A percentile compares a stretch with the other conserved stretches of the same genome.
These are phyloP conservation scores for Ceratobasidium sp. DNA, from an alignment of 1,284 basidiomycete genomes.

Conservation along the genomic window DNA sequence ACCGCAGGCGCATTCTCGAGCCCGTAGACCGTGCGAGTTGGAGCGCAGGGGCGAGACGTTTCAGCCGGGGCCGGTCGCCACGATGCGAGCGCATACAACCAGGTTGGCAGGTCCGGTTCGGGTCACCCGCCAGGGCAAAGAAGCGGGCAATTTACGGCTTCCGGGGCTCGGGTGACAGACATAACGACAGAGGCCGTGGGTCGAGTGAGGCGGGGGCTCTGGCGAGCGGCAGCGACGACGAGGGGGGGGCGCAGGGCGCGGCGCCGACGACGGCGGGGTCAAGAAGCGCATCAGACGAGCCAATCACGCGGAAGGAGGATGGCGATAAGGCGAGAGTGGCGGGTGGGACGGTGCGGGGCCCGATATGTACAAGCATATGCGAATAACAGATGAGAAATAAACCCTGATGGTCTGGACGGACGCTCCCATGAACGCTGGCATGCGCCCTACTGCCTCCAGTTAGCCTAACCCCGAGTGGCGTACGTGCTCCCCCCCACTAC, in stretches of 20 bases:
- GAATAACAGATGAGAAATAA: no score
- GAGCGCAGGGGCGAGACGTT: constrained; percentile 1
- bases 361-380: constrained; percentile 29
- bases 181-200: not conserved
- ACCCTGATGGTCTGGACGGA: constrained; percentile 38
- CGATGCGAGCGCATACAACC: constrained; percentile 18
- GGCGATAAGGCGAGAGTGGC: constrained; percentile 25
- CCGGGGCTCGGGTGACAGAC: not conserved
- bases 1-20: not conserved
- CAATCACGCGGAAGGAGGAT: constrained; percentile 12
- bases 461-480: not conserved
- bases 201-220: constrained; percentile 7
- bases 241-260: constrained; percentile 5
- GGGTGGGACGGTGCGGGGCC: constrained; percentile 10
- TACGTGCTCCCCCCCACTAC: not conserved
- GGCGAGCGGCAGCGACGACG: not conserved
- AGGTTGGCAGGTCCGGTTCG: not conserved
- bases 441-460: constrained; percentile 23
- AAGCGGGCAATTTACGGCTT: constrained; percentile 10
- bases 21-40: no score
- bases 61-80: not conserved
- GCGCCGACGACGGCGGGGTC: not conserved
- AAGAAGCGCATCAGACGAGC: constrained; percentile 16
- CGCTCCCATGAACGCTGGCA: constrained; percentile 21
- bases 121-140: constrained; percentile 12